These are phyloP conservation scores for Nectriaceae sp. DNA, from an alignment of 2,329 filamentous ascomycete genomes.

Conservation along the genomic window DNA sequence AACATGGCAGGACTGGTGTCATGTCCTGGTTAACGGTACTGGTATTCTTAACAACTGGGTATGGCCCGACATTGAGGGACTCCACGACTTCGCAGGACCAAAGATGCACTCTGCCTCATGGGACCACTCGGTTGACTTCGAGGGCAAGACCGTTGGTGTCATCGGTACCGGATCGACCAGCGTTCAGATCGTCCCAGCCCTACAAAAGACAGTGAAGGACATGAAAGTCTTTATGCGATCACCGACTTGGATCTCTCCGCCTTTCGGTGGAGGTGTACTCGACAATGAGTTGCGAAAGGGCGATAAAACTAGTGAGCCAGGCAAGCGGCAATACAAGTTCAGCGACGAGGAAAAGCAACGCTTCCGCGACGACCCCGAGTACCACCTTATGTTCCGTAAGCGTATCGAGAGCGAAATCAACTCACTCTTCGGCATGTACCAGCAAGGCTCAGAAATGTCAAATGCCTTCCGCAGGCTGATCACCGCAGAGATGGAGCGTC, in stretches of 20 bases:
- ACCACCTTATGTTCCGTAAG: slow-evolving; percentile 44
- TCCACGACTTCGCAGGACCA: slow-evolving; percentile 50
- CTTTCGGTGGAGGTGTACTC: slow-evolving; percentile 27
- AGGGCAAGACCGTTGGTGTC: slow-evolving; percentile 40
- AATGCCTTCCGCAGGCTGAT: slow-evolving; percentile 41
- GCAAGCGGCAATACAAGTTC: slow-evolving; percentile 42
- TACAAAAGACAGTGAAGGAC: slow-evolving; percentile 36
- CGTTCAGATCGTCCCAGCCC: slow-evolving; percentile 51
- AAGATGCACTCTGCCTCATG: slow-evolving; percentile 55
- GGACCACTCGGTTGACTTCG: slow-evolving; percentile 36
- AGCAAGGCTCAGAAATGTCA: slow-evolving; percentile 41
- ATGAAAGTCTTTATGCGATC: slow-evolving; percentile 33
- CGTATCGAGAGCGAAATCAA: slow-evolving; percentile 46
- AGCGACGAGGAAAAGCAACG: slow-evolving; percentile 39
- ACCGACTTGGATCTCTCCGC: slow-evolving; percentile 31
- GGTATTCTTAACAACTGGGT: slow-evolving; percentile 54
- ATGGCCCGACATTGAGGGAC: slow-evolving; percentile 53
- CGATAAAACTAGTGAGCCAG: slow-evolving; percentile 30
- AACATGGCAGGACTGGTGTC: slow-evolving; percentile 40
- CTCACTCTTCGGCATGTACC: slow-evolving; percentile 43
- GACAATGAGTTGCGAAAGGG: slow-evolving; percentile 30
- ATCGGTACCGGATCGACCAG: slow-evolving; percentile 55
- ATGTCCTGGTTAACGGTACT: slow-evolving; percentile 49
- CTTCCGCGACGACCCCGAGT: slow-evolving; percentile 42
- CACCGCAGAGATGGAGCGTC: slow-evolving; percentile 43